These are phyloP conservation scores for Adenanthera pavonina DNA, from an alignment of 306 rosid genomes.

Conservation along the genomic window DNA sequence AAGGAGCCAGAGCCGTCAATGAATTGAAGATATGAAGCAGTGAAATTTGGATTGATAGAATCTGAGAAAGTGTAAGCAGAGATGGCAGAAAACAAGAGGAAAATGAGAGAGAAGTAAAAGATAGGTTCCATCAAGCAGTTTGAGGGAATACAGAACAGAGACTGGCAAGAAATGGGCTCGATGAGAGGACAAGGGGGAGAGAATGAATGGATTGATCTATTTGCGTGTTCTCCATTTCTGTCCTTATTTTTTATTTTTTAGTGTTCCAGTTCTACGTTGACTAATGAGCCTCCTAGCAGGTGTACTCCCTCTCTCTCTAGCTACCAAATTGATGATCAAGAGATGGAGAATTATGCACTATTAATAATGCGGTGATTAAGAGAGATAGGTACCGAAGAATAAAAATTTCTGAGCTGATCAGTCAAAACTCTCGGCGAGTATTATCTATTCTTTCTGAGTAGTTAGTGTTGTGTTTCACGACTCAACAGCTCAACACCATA, in stretches of 20 bases:
- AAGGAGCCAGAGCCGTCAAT: constrained; percentile 64
- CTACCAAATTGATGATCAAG: constrained; percentile 46
- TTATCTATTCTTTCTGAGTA: constrained; percentile 30
- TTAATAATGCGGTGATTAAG: constrained; percentile 45
- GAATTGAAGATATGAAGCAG: constrained; percentile 59
- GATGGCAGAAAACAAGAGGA: constrained; percentile 43
- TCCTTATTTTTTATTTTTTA: constrained; percentile 4
- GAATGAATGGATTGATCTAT: constrained; percentile 43
- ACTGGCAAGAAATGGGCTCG: constrained; percentile 34
- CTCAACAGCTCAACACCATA: constrained; percentile 7
- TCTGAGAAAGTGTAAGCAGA: constrained; percentile 53
- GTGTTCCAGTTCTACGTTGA: constrained; percentile 42
- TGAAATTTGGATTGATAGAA: constrained; percentile 58
- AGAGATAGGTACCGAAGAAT: constrained; percentile 38
- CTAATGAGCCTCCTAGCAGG: constrained; percentile 51
- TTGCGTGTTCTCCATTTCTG: constrained; percentile 45
- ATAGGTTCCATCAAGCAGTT: constrained; percentile 64
- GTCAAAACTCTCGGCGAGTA: constrained; percentile 20
- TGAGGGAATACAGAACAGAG: constrained; percentile 34
- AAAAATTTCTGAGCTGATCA: constrained; percentile 26
- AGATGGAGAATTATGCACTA: constrained; percentile 22
- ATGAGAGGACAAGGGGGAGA: constrained; percentile 27
- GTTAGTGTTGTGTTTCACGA: constrained; percentile 34
- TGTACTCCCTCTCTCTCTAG: constrained; percentile 31
- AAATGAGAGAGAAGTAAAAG: constrained; percentile 40